Percentiles rank a stretch among this genome's conserved stretches.
These are phyloP conservation scores for Penicillium freii DNA, from an alignment of 2,329 filamentous ascomycete genomes.

Conservation along the genomic window DNA sequence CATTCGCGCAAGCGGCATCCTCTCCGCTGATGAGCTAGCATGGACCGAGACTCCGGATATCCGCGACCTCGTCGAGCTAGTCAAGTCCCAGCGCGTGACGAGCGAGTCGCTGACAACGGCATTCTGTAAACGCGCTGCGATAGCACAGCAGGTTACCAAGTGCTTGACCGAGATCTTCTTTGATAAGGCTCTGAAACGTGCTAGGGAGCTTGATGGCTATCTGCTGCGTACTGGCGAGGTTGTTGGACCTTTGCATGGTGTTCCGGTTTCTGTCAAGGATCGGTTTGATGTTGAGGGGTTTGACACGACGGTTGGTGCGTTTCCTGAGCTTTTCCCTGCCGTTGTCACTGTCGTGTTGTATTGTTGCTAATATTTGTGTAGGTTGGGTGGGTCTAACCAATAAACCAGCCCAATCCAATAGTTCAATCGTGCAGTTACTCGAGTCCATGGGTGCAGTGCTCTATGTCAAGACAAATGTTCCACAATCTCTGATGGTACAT, in stretches of 20 bases:
- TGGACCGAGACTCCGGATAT: conserved; percentile 27
- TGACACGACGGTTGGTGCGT: conserved; percentile 30
- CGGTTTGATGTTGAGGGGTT: conserved; percentile 55
- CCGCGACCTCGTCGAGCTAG: conserved; percentile 13
- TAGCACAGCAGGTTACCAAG: conserved; percentile 17
- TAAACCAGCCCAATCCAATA: conserved; percentile 27
- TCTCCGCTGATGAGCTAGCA: conserved; percentile 19
- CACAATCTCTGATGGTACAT: too few relatives aligned
- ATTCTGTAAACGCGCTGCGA: conserved; percentile 13
- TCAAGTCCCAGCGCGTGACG: conserved; percentile 10
- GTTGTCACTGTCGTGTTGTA: background rate
- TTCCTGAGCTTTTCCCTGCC: background rate
- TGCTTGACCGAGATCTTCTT: conserved; percentile 46
- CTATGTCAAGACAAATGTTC: conserved; percentile 43
- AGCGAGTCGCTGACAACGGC: conserved; percentile 15
- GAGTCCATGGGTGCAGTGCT: conserved; percentile 48
- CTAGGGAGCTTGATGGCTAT: conserved; percentile 52
- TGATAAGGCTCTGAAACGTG: conserved; percentile 51
- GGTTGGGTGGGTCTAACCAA: conserved; percentile 49
- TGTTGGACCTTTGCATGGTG: conserved; percentile 65
- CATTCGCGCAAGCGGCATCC: conserved; percentile 22
- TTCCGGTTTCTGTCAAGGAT: conserved; percentile 63
- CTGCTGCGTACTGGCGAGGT: conserved; percentile 48
- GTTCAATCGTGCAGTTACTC: conserved; percentile 28
- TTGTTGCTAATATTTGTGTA: background rate